Conservation (phyloP, 305 asterid species). For the Rubia tinctorum region DNA sequence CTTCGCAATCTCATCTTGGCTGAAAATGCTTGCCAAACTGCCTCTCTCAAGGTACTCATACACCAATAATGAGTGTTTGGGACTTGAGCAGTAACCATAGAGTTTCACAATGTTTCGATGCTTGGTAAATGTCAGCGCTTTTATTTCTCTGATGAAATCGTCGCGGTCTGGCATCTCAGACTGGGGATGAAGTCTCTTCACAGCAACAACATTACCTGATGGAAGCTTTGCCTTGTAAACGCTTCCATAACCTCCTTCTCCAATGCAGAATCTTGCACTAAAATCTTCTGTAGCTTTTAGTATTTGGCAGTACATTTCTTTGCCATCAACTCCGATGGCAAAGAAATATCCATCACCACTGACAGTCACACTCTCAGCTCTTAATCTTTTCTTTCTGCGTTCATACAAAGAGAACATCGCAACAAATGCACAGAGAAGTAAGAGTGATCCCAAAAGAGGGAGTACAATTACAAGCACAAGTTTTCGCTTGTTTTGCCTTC, state of each 20-base stretch:
- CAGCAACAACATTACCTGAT: neutral
- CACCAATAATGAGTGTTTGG: slow-evolving; percentile 23
- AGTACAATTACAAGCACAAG: slow-evolving; percentile 13
- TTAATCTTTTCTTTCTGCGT: neutral
- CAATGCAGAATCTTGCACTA: slow-evolving; percentile 18
- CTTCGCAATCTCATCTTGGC: slow-evolving; percentile 20
- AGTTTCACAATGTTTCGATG: slow-evolving; percentile 34
- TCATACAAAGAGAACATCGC: neutral
- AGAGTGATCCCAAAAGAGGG: slow-evolving; percentile 23
- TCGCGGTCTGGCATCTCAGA: slow-evolving; percentile 1
- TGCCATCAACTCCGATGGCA: neutral
- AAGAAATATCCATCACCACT: neutral
- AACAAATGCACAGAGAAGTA: slow-evolving; percentile 1
- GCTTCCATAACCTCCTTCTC: slow-evolving; percentile 26
- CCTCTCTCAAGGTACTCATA: slow-evolving; percentile 31
- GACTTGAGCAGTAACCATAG: slow-evolving; percentile 28
- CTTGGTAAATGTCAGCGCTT: slow-evolving; percentile 13
- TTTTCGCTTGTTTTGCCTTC: neutral
- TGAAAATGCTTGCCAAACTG: slow-evolving; percentile 15
- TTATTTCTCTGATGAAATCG: slow-evolving; percentile 10
- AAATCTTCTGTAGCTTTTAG: slow-evolving; percentile 28
- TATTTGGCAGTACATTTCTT: slow-evolving; percentile 17
- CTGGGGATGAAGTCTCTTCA: slow-evolving; percentile 12
- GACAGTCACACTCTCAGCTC: too few relatives aligned
- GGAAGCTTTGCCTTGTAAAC: slow-evolving; percentile 21